Percentiles rank a stretch among this genome's conserved stretches.
Evolutionary conservation across 371 early-diverging fungal genomes (phyloP).

Genomic region (Apophysomyces elegans): DNA sequence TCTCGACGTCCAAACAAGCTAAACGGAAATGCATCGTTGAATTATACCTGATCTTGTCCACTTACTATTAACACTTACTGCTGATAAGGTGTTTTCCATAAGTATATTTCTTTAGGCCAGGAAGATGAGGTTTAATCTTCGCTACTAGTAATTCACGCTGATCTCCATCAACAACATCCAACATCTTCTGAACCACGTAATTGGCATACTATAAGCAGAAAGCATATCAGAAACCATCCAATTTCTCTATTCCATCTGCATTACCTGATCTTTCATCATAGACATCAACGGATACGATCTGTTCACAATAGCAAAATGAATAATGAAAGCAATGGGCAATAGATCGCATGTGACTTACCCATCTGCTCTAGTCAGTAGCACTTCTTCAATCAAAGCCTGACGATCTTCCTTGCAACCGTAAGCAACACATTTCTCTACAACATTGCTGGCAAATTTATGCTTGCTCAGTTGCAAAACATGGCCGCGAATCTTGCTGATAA

Average conservation of each 20-base stretch:
- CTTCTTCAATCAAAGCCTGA: constrained; percentile 86
- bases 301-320: constrained; percentile 13
- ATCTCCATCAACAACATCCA: constrained; percentile 92
- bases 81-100: constrained; percentile 96
- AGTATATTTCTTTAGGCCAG: constrained; percentile 91
- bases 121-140: constrained; percentile 90
- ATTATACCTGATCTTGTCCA: too few species aligned
- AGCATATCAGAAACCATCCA: background rate
- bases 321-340: background rate
- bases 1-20: constrained; percentile 5
- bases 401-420: constrained; percentile 76
- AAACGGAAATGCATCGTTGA: background rate
- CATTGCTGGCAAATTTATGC: constrained; percentile 99
- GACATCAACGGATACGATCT: constrained; percentile 82
- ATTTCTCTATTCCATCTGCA: background rate
- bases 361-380: constrained; percentile 68
- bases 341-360: constrained; percentile 47
- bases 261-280: constrained; percentile 96
- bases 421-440: constrained; percentile 95
- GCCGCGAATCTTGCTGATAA: constrained; percentile 91
- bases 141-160: constrained; percentile 84
- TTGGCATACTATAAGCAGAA: constrained; percentile 79
- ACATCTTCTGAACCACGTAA: constrained; percentile 99
- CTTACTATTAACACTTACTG: constrained; percentile 44
- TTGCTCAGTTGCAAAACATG: constrained; percentile 88